Evolutionary conservation across 1,284 basidiomycete species (phyloP).

Genomic region (Mrakiaceae sp.): DNA sequence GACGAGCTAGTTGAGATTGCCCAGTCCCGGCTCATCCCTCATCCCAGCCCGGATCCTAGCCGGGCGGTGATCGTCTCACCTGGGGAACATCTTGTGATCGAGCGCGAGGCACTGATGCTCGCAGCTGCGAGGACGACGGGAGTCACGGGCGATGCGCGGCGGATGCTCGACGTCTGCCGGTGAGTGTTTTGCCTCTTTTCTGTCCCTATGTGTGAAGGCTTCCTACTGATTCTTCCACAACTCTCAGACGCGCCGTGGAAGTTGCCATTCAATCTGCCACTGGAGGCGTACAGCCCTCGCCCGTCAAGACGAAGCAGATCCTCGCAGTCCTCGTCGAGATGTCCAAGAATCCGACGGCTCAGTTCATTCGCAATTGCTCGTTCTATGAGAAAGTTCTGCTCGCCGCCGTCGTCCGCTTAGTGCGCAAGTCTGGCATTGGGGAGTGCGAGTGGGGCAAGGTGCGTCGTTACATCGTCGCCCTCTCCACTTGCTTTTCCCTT

Average conservation of each 20-base stretch:
- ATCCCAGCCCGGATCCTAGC: constrained; percentile 20
- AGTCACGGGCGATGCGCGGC: constrained; percentile 87
- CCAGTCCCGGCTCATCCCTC: constrained; percentile 52
- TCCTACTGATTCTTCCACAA: not conserved
- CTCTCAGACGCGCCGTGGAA: constrained; percentile 64
- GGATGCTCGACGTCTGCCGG: constrained; percentile 88
- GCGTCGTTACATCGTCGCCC: constrained; percentile 22
- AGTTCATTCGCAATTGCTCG: constrained; percentile 66
- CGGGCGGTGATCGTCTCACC: constrained; percentile 18
- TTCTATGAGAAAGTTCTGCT: constrained; percentile 81
- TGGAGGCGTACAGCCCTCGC: constrained; percentile 22
- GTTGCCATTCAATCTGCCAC: constrained; percentile 39
- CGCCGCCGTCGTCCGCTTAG: constrained; percentile 71
- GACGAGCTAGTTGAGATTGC: constrained; percentile 77
- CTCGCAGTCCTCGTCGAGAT: constrained; percentile 72
- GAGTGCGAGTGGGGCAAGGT: constrained; percentile 78
- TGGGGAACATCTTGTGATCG: constrained; percentile 47
- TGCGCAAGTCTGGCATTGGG: constrained; percentile 71
- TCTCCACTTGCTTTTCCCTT: not conserved
- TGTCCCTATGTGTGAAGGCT: constrained; percentile 3
- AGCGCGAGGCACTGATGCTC: constrained; percentile 67
- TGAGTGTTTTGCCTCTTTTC: constrained; percentile 27
- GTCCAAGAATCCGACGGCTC: constrained; percentile 81
- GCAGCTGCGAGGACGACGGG: constrained; percentile 85
- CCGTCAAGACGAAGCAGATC: constrained; percentile 63